Evolutionary conservation across 2,329 filamentous ascomycete species (phyloP).

Genomic region (Sclerotinia sclerotiorum): DNA sequence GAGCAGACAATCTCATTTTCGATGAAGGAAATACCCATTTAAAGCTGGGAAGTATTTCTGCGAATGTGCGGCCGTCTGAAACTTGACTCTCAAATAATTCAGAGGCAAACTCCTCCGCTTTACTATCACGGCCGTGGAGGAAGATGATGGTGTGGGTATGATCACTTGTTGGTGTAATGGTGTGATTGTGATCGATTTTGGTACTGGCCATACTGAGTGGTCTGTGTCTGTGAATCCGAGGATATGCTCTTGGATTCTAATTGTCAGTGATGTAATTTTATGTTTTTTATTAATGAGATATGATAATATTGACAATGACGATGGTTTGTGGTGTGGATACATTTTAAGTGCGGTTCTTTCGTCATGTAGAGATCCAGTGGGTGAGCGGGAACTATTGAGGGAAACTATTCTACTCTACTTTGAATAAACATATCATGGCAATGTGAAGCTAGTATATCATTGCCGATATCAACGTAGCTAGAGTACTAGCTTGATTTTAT

Average conservation of each 20-base stretch:
- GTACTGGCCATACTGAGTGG: neutral
- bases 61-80: slow-evolving; percentile 37
- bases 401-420: neutral
- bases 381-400: no score
- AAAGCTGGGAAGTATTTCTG: neutral
- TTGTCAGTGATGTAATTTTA: neutral
- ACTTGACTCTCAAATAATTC: neutral
- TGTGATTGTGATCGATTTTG: neutral
- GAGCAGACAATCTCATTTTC: slow-evolving; percentile 6
- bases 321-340: neutral
- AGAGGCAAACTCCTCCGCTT: neutral
- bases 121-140: slow-evolving; percentile 46
- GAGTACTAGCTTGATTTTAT: neutral
- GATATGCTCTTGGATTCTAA: neutral
- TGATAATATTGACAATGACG: neutral
- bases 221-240: neutral
- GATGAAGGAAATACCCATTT: neutral
- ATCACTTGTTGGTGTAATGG: neutral
- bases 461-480: neutral
- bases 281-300: no score
- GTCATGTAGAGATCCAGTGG: neutral
- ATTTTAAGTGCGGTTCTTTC: no score
- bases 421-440: neutral
- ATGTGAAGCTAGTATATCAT: neutral
- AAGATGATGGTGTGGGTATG: slow-evolving; percentile 46